phyloP scores from a whole-genome alignment of 1,139 yeast genomes.

The Kurtzmaniella quercitrusa region DNA sequence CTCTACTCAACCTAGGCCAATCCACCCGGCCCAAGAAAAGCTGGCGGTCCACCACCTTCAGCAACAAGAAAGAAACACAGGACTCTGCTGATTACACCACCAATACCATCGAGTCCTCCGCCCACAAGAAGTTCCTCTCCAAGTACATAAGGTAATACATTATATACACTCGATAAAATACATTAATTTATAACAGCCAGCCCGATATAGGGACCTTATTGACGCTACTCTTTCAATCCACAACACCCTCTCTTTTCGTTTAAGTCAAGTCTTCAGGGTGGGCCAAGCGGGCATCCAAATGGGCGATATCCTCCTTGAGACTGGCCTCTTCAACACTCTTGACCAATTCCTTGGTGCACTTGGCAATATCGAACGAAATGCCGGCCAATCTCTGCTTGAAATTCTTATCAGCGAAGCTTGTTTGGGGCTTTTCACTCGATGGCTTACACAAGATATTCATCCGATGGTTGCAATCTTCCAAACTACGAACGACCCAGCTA shows the following conservation, averaged over 20 bases:
- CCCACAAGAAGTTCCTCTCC: constrained; percentile 66
- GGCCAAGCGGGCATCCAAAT: constrained; percentile 43
- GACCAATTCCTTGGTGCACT: constrained; percentile 91
- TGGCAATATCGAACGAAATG: constrained; percentile 91
- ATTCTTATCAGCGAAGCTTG: constrained; percentile 78
- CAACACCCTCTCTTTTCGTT: background rate
- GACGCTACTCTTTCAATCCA: too few species aligned
- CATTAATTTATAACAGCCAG: background rate
- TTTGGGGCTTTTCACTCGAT: constrained; percentile 45
- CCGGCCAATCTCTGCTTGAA: constrained; percentile 94
- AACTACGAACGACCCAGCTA: constrained; percentile 79
- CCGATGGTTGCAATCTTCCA: constrained; percentile 80
- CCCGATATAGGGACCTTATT: too few species aligned
- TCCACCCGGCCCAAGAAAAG: constrained; percentile 19
- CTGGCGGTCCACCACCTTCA: constrained; percentile 55
- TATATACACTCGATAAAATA: background rate
- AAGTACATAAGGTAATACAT: constrained; percentile 45
- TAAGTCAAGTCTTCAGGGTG: constrained; percentile 32
- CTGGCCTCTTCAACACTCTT: constrained; percentile 95
- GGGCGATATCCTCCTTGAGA: constrained; percentile 69
- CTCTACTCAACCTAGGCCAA: constrained; percentile 27
- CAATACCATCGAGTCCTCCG: constrained; percentile 63
- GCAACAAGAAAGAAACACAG: constrained; percentile 21
- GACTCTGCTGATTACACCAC: constrained; percentile 37
- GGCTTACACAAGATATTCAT: constrained; percentile 63